A percentile compares a stretch with the other conserved stretches of the same genome.
Evolutionary conservation across 305 asterid species (phyloP).

Genomic region (Fraxinus baroniana): DNA sequence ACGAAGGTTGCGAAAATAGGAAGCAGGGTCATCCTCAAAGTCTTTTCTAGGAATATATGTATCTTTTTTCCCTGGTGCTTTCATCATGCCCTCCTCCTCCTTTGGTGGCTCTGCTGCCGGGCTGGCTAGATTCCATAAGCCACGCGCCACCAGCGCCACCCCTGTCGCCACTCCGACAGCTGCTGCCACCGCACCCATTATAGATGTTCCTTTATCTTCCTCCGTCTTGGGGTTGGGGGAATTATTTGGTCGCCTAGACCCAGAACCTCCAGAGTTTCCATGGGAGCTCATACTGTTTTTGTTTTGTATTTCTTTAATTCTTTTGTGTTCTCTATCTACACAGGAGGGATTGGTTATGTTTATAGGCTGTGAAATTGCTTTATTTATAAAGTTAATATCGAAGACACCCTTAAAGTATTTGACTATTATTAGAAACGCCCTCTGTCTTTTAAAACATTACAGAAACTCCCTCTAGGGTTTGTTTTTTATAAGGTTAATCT

Average conservation of each 20-base stretch:
- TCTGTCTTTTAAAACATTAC: background rate
- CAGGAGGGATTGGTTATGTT: background rate
- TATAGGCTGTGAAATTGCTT: background rate
- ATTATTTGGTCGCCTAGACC: background rate
- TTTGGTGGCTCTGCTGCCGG: background rate
- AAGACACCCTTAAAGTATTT: background rate
- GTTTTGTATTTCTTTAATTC: background rate
- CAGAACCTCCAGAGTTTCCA: background rate
- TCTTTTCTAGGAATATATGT: too few relatives aligned
- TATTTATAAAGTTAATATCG: background rate
- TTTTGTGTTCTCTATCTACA: background rate
- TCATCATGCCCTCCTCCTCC: background rate
- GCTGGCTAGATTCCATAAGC: background rate
- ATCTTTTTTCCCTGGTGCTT: too few relatives aligned
- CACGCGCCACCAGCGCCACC: background rate
- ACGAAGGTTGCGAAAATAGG: too few relatives aligned
- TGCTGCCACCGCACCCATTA: background rate
- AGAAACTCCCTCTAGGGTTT: background rate
- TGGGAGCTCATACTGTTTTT: background rate
- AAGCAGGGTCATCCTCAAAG: too few relatives aligned
- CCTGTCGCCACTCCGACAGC: background rate
- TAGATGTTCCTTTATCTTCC: background rate
- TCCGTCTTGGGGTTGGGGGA: background rate
- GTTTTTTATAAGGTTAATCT: conserved; percentile 30
- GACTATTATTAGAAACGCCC: background rate